Conservation (phyloP, 192 early-diverging fungal species). For the Thamnidium elegans region DNA sequence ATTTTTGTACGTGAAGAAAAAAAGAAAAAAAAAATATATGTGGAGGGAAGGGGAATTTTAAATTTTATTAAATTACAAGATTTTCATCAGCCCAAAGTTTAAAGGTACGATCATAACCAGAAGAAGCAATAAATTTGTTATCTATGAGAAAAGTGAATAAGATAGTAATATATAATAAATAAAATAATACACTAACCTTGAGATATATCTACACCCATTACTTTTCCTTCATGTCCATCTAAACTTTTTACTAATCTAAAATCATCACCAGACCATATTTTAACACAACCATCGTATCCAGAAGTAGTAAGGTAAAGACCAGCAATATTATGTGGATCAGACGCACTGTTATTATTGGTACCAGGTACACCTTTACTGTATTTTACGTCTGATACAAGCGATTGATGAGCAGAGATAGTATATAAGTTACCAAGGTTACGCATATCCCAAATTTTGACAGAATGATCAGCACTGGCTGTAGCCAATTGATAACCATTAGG, state of each 20-base stretch:
- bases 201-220: conserved; percentile 85
- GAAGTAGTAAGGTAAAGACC: conserved; percentile 81
- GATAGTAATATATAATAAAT: background rate
- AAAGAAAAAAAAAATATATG: too few species aligned
- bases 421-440: conserved; percentile 72
- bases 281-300: conserved; percentile 89
- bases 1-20: too few species aligned
- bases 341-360: conserved; percentile 27
- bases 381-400: conserved; percentile 80
- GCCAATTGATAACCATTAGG: conserved; percentile 92
- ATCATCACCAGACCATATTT: conserved; percentile 92
- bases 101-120: conserved; percentile 91
- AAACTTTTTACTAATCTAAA: conserved; percentile 88
- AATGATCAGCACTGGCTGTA: conserved; percentile 89
- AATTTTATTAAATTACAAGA: conserved; percentile 26
- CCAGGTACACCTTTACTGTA: conserved; percentile 49
- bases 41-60: too few species aligned
- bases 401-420: conserved; percentile 90
- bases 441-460: conserved; percentile 91
- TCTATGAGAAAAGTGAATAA: conserved; percentile 36
- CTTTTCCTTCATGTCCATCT: conserved; percentile 85
- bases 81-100: conserved; percentile 79
- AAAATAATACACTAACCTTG: conserved; percentile 13
- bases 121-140: conserved; percentile 80
- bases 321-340: conserved; percentile 35